Conservation (phyloP, 2,329 filamentous ascomycete genomes). For the Cladosporium colombiae region DNA sequence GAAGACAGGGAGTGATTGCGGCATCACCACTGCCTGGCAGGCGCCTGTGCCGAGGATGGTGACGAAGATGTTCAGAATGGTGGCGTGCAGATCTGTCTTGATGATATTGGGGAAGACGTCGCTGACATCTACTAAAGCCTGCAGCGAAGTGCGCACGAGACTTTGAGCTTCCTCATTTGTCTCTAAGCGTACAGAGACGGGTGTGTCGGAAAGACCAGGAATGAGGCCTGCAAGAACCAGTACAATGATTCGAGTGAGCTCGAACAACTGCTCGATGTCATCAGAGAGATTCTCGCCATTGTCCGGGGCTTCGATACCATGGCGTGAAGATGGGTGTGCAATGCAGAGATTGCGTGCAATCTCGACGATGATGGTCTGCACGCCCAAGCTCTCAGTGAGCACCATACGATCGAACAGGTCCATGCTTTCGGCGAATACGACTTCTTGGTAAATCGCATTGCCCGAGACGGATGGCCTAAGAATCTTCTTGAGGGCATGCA, state of each 20-base stretch:
- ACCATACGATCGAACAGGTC: conserved; percentile 90
- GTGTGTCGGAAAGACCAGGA: conserved; percentile 71
- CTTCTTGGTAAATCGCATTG: conserved; percentile 93
- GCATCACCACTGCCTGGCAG: conserved; percentile 86
- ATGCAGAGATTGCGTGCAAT: conserved; percentile 89
- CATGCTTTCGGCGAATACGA: conserved; percentile 96
- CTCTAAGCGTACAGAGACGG: conserved; percentile 54
- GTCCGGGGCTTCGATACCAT: conserved; percentile 41
- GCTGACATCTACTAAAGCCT: conserved; percentile 88
- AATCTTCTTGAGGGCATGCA: conserved; percentile 92
- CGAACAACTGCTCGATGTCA: conserved; percentile 96
- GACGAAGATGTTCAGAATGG: conserved; percentile 94
- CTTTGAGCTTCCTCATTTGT: conserved; percentile 83
- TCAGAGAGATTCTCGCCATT: conserved; percentile 76
- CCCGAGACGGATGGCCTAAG: conserved; percentile 91
- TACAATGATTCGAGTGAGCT: conserved; percentile 93
- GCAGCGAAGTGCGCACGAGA: conserved; percentile 76
- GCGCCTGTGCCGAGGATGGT: conserved; percentile 84
- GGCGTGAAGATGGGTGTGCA: conserved; percentile 84
- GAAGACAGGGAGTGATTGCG: conserved; percentile 85
- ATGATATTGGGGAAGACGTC: conserved; percentile 96
- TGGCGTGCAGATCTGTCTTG: conserved; percentile 92
- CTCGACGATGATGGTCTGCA: conserved; percentile 90
- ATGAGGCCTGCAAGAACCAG: conserved; percentile 85
- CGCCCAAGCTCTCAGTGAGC: conserved; percentile 83